Evolutionary conservation across 129 eudicot genomes (phyloP).

Genomic region (Tanacetum coccineum): DNA sequence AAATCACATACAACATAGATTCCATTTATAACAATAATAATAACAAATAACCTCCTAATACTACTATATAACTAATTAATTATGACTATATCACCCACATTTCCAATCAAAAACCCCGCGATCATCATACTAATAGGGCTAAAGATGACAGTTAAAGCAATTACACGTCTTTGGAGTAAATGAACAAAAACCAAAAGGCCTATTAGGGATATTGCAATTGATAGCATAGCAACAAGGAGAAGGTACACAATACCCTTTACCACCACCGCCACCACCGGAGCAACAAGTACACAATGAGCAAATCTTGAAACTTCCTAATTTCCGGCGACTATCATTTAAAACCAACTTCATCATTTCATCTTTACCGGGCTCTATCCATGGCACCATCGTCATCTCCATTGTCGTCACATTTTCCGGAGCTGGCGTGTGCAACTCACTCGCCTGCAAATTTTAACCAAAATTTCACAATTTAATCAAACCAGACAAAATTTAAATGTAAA

Average conservation of each 20-base stretch:
- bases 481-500: too few relatives aligned
- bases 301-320: constrained; percentile 65
- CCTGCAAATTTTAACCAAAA: constrained; percentile 27
- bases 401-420: constrained; percentile 28
- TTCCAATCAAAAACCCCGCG: too few relatives aligned
- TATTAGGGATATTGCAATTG: constrained; percentile 91
- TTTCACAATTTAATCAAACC: not conserved
- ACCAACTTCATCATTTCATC: constrained; percentile 40
- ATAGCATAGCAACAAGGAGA: constrained; percentile 93
- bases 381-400: constrained; percentile 49
- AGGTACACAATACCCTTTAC: constrained; percentile 65
- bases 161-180: constrained; percentile 89
- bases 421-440: constrained; percentile 28
- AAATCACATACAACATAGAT: too few relatives aligned
- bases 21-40: too few relatives aligned
- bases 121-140: not conserved
- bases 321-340: constrained; percentile 70
- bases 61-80: too few relatives aligned
- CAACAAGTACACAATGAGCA: constrained; percentile 85
- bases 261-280: constrained; percentile 45
- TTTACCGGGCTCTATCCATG: constrained; percentile 45
- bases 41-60: too few relatives aligned
- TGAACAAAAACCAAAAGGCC: constrained; percentile 87
- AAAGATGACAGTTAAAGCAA: constrained; percentile 75
- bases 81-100: too few relatives aligned